Evolutionary conservation across 2,329 filamentous ascomycete genomes (phyloP).

Genomic region (Tolypocladium endophyticum): DNA sequence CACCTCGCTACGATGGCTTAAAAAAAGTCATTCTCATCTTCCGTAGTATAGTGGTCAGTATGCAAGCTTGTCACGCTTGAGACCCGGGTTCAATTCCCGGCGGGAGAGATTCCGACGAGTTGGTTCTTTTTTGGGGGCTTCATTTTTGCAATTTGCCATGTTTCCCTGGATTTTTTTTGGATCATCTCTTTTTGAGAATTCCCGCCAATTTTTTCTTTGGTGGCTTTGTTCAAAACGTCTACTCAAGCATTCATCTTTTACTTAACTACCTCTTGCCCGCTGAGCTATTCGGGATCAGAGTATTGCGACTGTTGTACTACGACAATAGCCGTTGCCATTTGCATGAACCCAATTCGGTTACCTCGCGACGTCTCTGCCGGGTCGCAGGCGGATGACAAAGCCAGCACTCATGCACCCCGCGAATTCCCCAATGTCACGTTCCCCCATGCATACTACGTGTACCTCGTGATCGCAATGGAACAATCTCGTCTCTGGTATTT

Average conservation of each 20-base stretch:
- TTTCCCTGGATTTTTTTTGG: background rate
- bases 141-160: background rate
- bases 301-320: too few relatives aligned
- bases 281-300: too few relatives aligned
- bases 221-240: too few relatives aligned
- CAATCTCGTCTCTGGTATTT: too few relatives aligned
- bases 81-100: constrained; percentile 5
- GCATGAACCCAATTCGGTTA: too few relatives aligned
- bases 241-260: too few relatives aligned
- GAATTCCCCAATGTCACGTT: background rate
- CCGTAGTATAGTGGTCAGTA: constrained; percentile 4
- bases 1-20: constrained; percentile 1
- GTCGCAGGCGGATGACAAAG: background rate
- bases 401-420: background rate
- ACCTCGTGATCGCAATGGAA: too few relatives aligned
- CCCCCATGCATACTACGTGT: background rate
- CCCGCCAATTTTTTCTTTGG: constrained; percentile 13
- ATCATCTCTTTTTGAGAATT: background rate
- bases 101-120: background rate
- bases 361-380: too few relatives aligned
- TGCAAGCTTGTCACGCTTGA: constrained; percentile 5
- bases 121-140: background rate
- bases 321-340: too few relatives aligned
- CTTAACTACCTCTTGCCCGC: too few relatives aligned
- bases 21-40: background rate